phyloP scores from a whole-genome alignment of 805 yeast genomes.

The Wickerhamomyces queroliae region DNA sequence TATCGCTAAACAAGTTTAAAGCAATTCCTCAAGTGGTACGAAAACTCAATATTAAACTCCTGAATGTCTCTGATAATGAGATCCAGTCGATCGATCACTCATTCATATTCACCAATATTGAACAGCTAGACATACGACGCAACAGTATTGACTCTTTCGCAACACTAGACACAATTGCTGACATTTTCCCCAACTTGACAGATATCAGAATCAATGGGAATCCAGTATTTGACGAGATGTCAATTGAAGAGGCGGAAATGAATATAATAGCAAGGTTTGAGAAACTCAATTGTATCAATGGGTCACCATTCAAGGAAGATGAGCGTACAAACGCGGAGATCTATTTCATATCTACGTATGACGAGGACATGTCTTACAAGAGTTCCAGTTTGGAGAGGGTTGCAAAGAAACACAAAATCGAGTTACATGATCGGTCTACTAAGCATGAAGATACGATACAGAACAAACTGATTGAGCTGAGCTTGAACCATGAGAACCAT shows the following conservation, averaged over 20 bases:
- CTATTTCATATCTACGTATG: slow-evolving; percentile 45
- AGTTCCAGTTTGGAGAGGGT: slow-evolving; percentile 30
- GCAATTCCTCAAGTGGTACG: slow-evolving; percentile 23
- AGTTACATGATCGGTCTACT: not conserved
- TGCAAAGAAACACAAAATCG: slow-evolving; percentile 31
- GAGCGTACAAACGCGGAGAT: slow-evolving; percentile 64
- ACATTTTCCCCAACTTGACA: slow-evolving; percentile 34
- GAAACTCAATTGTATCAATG: slow-evolving; percentile 44
- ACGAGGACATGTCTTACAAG: not conserved
- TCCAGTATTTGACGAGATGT: slow-evolving; percentile 33
- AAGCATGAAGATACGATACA: not conserved
- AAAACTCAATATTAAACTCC: slow-evolving; percentile 4
- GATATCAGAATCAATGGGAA: slow-evolving; percentile 47
- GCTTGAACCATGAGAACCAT: slow-evolving; percentile 1
- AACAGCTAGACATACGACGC: slow-evolving; percentile 42
- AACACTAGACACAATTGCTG: slow-evolving; percentile 38
- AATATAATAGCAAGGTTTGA: slow-evolving; percentile 42
- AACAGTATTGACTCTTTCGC: slow-evolving; percentile 44
- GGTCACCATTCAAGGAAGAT: slow-evolving; percentile 38
- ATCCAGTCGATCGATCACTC: slow-evolving; percentile 13
- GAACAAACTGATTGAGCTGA: slow-evolving; percentile 2
- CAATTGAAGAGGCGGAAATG: slow-evolving; percentile 21
- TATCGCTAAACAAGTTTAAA: slow-evolving; percentile 38
- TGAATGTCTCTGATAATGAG: slow-evolving; percentile 33
- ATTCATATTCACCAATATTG: slow-evolving; percentile 8